Evolutionary conservation across 2,329 filamentous ascomycete species (phyloP).

Genomic region (Cladophialophora psammophila): DNA sequence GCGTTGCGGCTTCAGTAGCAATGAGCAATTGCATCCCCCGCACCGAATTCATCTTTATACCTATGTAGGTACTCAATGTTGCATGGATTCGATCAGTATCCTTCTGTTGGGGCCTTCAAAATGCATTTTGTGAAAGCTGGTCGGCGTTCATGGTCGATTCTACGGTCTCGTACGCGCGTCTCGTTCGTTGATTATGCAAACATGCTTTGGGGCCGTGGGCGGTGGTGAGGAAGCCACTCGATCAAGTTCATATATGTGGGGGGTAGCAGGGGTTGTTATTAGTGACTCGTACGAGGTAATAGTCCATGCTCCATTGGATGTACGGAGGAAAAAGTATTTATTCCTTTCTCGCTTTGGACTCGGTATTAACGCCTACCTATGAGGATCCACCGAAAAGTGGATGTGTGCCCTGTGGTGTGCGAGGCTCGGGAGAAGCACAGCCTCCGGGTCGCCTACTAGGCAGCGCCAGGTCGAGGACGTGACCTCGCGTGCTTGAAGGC

Average conservation of each 20-base stretch:
- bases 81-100: not conserved
- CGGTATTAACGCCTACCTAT: no score
- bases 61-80: not conserved
- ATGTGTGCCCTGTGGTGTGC: not conserved
- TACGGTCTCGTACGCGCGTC: not conserved
- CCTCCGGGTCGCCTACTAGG: constrained; percentile 11
- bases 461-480: not conserved
- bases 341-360: no score
- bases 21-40: constrained; percentile 5
- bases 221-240: no score
- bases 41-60: not conserved
- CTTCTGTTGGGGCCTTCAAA: not conserved
- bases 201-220: no score
- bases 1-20: constrained; percentile 62
- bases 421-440: not conserved
- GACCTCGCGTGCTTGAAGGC: not conserved
- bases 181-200: no score
- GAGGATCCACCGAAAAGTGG: not conserved
- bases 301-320: no score
- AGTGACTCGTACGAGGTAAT: no score
- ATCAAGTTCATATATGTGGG: no score
- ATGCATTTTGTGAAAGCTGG: not conserved
- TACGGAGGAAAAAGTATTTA: no score
- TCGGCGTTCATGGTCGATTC: not conserved
- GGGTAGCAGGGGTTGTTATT: no score